A percentile compares a stretch with the other conserved stretches of the same genome.
phyloP scores from a whole-genome alignment of 805 yeast species.

The Myxozyma sirexii region DNA sequence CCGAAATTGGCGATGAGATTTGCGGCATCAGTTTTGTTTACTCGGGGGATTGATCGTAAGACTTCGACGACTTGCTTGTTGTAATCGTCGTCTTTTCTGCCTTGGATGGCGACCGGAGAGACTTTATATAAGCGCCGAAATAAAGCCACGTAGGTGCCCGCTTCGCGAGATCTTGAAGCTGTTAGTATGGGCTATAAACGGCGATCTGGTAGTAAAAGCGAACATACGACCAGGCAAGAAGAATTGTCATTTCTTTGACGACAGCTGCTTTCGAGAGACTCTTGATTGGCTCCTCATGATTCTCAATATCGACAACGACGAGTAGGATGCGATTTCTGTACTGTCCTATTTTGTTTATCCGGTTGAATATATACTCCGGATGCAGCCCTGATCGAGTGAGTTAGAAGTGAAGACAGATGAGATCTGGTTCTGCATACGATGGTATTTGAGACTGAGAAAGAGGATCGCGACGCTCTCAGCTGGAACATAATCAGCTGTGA shows the following conservation, averaged over 20 bases:
- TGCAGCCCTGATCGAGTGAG: slow-evolving; percentile 37
- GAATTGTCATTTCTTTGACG: slow-evolving; percentile 40
- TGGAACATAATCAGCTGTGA: slow-evolving; percentile 45
- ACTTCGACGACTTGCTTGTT: slow-evolving; percentile 42
- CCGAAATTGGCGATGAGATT: slow-evolving; percentile 43
- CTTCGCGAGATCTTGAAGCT: slow-evolving; percentile 39
- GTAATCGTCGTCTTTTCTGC: slow-evolving; percentile 39
- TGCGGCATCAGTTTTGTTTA: slow-evolving; percentile 46
- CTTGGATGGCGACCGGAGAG: slow-evolving; percentile 42
- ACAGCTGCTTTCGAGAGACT: slow-evolving; percentile 43
- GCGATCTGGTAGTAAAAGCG: not conserved
- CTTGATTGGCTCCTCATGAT: slow-evolving; percentile 42
- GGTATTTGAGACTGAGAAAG: slow-evolving; percentile 41
- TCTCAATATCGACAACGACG: slow-evolving; percentile 46
- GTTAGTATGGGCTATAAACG: not conserved
- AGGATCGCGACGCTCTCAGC: slow-evolving; percentile 44
- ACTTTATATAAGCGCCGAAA: slow-evolving; percentile 41
- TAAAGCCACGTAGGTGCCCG: slow-evolving; percentile 44
- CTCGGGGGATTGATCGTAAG: slow-evolving; percentile 43
- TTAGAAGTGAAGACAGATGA: not conserved
- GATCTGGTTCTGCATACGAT: slow-evolving; percentile 19
- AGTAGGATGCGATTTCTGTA: slow-evolving; percentile 42
- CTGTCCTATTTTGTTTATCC: slow-evolving; percentile 43
- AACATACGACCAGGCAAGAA: slow-evolving; percentile 44
- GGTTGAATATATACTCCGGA: slow-evolving; percentile 47